Evolutionary conservation across 202 grass and related monocot species (phyloP).

Genomic region (Brachypodium distachyon): DNA sequence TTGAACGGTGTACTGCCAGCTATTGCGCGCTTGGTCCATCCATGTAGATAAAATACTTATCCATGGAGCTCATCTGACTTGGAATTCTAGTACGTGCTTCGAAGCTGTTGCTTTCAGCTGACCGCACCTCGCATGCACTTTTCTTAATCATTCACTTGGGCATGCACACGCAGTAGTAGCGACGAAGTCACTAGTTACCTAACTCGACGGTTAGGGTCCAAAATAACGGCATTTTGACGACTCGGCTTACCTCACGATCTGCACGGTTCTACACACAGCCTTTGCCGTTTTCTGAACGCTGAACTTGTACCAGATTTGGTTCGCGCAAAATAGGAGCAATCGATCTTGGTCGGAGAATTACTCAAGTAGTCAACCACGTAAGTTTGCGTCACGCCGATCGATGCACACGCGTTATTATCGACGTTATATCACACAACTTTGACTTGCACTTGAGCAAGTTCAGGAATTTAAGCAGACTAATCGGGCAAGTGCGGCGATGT

Average conservation of each 20-base stretch:
- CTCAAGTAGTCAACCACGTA: no score
- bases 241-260: slow-evolving; percentile 23
- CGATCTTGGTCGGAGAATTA: no score
- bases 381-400: no score
- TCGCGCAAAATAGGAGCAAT: no score
- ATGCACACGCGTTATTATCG: no score
- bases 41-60: neutral
- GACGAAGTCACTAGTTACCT: neutral
- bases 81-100: neutral
- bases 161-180: neutral
- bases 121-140: neutral
- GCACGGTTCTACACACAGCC: no score
- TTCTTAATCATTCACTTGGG: neutral
- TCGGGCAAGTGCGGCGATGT: no score
- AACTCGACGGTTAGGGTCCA: neutral
- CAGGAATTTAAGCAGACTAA: no score
- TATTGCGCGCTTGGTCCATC: neutral
- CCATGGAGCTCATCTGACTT: slow-evolving; percentile 19
- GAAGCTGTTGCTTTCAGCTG: slow-evolving; percentile 12
- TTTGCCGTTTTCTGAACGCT: neutral
- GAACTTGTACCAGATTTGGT: no score
- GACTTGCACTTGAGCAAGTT: no score
- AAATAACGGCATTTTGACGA: neutral
- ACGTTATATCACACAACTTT: no score
- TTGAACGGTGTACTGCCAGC: slow-evolving; percentile 8